These are phyloP conservation scores for Sarcocystis neurona DNA, from an alignment of 169 alveolate species.

Conservation along the genomic window DNA sequence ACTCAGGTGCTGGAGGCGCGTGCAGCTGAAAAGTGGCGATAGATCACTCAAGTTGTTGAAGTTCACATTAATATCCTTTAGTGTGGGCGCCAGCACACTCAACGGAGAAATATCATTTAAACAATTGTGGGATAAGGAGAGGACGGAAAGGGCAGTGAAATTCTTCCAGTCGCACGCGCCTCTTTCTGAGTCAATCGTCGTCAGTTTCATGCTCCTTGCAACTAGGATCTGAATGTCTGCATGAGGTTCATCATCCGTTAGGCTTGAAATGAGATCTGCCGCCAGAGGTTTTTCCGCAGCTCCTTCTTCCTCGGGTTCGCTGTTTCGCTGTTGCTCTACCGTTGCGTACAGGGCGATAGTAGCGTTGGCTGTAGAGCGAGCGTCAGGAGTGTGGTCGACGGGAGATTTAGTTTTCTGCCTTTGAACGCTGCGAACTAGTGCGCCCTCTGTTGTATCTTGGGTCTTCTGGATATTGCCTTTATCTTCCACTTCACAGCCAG, in stretches of 20 bases:
- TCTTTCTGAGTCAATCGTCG: neutral
- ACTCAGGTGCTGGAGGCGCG: neutral
- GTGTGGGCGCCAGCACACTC: constrained; percentile 7
- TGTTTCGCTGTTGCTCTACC: neutral
- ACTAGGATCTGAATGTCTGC: constrained; percentile 20
- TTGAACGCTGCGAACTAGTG: too few species aligned
- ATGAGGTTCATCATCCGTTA: neutral
- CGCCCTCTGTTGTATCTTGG: too few species aligned
- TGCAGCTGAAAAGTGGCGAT: constrained; percentile 11
- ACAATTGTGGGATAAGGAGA: constrained; percentile 21
- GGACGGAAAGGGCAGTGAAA: neutral
- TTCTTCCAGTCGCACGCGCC: constrained; percentile 32
- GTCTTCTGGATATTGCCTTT: too few species aligned
- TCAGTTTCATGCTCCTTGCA: constrained; percentile 1
- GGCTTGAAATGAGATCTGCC: neutral
- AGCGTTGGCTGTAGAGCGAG: too few species aligned
- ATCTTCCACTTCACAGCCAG: too few species aligned
- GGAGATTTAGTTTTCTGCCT: too few species aligned
- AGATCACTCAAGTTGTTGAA: constrained; percentile 12
- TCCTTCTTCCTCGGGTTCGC: neutral
- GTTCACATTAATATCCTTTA: neutral
- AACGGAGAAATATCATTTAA: constrained; percentile 13
- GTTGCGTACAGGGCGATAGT: too few species aligned
- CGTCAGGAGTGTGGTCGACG: too few species aligned
- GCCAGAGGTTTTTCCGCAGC: neutral